A percentile compares a stretch with the other conserved stretches of the same genome.
phyloP scores from a whole-genome alignment of 2,329 filamentous ascomycete species.

The Hypoxylon sp. region DNA sequence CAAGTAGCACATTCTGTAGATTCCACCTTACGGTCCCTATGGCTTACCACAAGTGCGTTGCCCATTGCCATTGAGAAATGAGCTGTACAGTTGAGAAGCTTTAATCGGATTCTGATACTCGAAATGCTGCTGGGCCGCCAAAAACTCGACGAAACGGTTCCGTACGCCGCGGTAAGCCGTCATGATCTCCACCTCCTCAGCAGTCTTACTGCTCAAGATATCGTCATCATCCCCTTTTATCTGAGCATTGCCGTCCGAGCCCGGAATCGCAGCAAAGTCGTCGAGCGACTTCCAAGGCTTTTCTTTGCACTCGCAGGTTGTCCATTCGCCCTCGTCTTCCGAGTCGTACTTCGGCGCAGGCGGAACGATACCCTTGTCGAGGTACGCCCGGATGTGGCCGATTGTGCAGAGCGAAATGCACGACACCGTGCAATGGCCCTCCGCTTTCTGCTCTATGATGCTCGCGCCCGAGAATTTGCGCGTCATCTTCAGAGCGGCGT shows the following conservation, averaged over 20 bases:
- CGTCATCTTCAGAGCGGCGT: constrained; percentile 61
- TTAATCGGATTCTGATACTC: constrained; percentile 31
- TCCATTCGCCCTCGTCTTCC: constrained; percentile 45
- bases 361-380: constrained; percentile 57
- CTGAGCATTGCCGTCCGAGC: neutral
- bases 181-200: constrained; percentile 33
- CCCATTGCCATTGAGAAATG: neutral
- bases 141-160: constrained; percentile 25
- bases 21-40: neutral
- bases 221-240: neutral
- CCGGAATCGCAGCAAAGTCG: neutral
- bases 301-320: constrained; percentile 52
- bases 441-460: constrained; percentile 57
- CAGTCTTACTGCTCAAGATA: constrained; percentile 24
- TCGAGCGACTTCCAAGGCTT: constrained; percentile 50
- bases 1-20: neutral
- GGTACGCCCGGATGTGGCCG: constrained; percentile 55
- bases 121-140: constrained; percentile 9
- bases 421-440: constrained; percentile 57
- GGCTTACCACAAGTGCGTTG: constrained; percentile 17
- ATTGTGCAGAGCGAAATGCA: constrained; percentile 58
- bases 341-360: constrained; percentile 46
- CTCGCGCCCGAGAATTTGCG: constrained; percentile 57
- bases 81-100: neutral
- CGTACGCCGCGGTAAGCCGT: constrained; percentile 30